These are phyloP conservation scores for Phytophthora boehmeriae DNA, from an alignment of 352 stramenopile genomes.

Conservation along the genomic window DNA sequence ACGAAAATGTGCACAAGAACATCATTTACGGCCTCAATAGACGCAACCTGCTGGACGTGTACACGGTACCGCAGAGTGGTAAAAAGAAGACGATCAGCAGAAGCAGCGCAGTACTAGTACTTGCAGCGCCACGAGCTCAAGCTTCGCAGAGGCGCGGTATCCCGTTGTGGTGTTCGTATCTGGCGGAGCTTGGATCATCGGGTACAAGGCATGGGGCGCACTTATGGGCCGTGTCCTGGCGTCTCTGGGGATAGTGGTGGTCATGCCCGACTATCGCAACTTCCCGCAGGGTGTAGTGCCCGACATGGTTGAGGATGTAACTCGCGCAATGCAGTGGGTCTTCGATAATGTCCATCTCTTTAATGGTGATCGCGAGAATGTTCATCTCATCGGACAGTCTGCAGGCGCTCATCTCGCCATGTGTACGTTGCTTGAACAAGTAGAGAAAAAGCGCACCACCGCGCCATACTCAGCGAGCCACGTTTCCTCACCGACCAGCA, in stretches of 20 bases:
- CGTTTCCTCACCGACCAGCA: conserved; percentile 21
- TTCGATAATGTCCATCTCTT: conserved; percentile 85
- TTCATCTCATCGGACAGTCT: conserved; percentile 90
- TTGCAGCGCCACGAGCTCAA: conserved; percentile 21
- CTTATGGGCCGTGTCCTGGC: conserved; percentile 83
- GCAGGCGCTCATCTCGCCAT: conserved; percentile 89
- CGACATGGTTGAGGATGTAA: conserved; percentile 91
- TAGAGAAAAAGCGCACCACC: conserved; percentile 51
- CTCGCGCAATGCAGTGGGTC: conserved; percentile 86
- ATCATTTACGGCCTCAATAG: conserved; percentile 77
- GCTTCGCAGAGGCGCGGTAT: conserved; percentile 31
- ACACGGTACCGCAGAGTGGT: conserved; percentile 50
- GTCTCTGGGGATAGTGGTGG: conserved; percentile 78
- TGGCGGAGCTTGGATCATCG: conserved; percentile 93
- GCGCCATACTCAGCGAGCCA: conserved; percentile 1
- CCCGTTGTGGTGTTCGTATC: conserved; percentile 92
- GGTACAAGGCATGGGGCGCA: conserved; percentile 92
- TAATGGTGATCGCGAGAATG: conserved; percentile 83
- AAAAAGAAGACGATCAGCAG: conserved; percentile 12
- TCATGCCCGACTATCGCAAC: conserved; percentile 93
- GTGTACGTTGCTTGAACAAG: conserved; percentile 76
- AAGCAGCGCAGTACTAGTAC: conserved; percentile 22
- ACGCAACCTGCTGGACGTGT: conserved; percentile 89
- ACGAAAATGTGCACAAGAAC: conserved; percentile 76
- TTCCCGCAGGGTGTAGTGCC: conserved; percentile 88